A percentile compares a stretch with the other conserved stretches of the same genome.
These are phyloP conservation scores for Xylaria castorea DNA, from an alignment of 495 filamentous ascomycete species.

Conservation along the genomic window DNA sequence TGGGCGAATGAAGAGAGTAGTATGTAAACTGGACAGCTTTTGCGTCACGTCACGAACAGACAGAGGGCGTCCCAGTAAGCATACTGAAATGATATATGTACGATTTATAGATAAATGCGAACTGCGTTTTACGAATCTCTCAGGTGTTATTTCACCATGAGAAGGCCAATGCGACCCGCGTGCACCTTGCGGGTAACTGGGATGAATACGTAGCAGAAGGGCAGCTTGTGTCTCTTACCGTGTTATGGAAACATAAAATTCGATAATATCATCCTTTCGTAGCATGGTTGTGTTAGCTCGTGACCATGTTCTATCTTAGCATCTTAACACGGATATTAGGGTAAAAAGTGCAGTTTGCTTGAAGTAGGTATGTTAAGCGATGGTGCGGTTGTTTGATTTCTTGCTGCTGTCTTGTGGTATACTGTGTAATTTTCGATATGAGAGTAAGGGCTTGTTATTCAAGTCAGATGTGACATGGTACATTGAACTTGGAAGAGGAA, in stretches of 20 bases:
- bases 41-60: neutral
- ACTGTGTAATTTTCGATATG: neutral
- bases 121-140: neutral
- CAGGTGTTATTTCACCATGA: neutral
- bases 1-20: slow-evolving; percentile 2
- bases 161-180: neutral
- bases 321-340: too few species aligned
- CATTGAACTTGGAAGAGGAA: neutral
- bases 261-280: too few species aligned
- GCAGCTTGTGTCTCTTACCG: neutral
- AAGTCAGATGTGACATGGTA: neutral
- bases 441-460: neutral
- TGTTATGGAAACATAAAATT: too few species aligned
- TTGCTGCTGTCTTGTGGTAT: neutral
- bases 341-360: neutral
- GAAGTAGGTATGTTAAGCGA: neutral
- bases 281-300: too few species aligned
- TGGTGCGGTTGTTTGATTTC: too few species aligned
- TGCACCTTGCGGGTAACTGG: neutral
- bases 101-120: slow-evolving; percentile 11
- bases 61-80: neutral
- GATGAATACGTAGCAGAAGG: neutral
- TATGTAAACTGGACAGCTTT: neutral
- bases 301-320: too few species aligned
- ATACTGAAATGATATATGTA: neutral